Base-by-base conservation (phyloP, 495 filamentous ascomycete genomes). In the Hyphodiscus hymeniophilus region DNA sequence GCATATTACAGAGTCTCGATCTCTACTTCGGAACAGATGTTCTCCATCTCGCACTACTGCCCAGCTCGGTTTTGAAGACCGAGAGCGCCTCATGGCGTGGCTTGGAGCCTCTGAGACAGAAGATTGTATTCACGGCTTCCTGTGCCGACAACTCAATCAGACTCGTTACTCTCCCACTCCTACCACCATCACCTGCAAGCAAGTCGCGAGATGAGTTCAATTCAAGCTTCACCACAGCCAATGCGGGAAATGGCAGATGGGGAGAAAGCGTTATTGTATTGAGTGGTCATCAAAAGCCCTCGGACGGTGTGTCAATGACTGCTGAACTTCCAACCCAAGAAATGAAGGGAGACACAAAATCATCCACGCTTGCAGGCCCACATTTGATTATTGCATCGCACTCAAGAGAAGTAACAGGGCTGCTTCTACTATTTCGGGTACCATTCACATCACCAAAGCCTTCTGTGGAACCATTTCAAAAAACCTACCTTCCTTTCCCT, bases 81-180 rank as follows among this genome's bases (percentile, higher is more conserved):
- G 67, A 72, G 18, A 70, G 71, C 45, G 65, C 69, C 8, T 65
- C 73, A 6, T 78, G 77, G 52, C 73, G 31, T 11, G 28, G 15
- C 15, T 75, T 84, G 0, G 63, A 72, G 12, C 69, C 85, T 3
- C 65, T 89, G 16, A 76, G 71, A 21, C 64, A 75, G 30, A 78
- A 75, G 39, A 80, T 91, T 46, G 73, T 92, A 8, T 77, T 92
- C 36, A 71, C 81, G 0, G 77, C 80, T 5, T 73, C 84, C 0
- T 91, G 87, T 60, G 73, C 82, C 6, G 85, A 87, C 44, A 75
- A 69, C 26, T 77, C 76, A 10, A 71, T 85, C 11, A 79, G 77
- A 42, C 63, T 95, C 26, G 64, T 92, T 11, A 82, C 79, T 3
- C 58, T 95, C 5, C 88, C 89, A 1, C 67, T 92, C 28, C 69